Evolutionary conservation across 163 green algal species (phyloP).

Genomic region (Scenedesmus sp.): DNA sequence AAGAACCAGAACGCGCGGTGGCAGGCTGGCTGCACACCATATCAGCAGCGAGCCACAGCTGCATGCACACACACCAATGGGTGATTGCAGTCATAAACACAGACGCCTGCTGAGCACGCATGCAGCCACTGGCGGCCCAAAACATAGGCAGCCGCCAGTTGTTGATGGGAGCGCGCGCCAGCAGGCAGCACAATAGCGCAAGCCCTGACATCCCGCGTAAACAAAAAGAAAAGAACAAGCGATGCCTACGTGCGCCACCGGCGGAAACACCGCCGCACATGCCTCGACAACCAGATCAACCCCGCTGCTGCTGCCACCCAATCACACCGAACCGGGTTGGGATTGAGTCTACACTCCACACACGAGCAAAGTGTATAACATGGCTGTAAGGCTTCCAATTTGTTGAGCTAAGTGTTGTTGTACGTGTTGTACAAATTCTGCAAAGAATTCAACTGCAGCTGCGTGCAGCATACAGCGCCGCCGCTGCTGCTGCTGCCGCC

Average conservation of each 20-base stretch:
- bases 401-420: conserved; percentile 7
- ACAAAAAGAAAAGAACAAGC: background rate
- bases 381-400: background rate
- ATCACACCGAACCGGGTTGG: background rate
- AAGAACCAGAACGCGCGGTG: background rate
- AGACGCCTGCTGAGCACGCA: background rate
- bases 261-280: background rate
- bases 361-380: conserved; percentile 2
- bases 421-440: background rate
- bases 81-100: background rate
- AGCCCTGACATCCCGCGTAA: background rate
- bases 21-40: background rate
- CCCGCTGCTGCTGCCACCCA: background rate
- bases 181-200: background rate
- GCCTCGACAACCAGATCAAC: background rate
- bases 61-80: background rate
- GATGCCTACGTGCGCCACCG: background rate
- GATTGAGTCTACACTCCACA: background rate
- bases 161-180: background rate
- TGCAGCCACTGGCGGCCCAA: background rate
- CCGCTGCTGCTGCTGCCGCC: background rate
- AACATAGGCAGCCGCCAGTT: background rate
- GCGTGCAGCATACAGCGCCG: background rate
- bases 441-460: background rate
- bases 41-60: background rate